These are phyloP conservation scores for Aspergillus amoenus DNA, from an alignment of 2,329 filamentous ascomycete genomes.

Conservation along the genomic window DNA sequence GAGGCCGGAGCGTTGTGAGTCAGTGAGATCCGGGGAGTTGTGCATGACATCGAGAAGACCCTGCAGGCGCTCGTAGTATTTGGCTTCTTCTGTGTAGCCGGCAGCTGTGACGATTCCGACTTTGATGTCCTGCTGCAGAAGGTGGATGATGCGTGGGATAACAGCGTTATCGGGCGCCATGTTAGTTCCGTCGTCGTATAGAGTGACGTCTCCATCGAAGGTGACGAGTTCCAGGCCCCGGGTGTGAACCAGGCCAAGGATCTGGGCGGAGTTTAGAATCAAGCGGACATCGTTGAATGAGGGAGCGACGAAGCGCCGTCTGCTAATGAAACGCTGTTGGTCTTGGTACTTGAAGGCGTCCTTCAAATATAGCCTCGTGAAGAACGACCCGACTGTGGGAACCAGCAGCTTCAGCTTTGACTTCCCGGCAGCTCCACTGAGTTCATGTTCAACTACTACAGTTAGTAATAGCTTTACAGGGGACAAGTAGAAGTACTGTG, in stretches of 20 bases:
- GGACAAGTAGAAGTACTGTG: conserved; percentile 61
- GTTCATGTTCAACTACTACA: conserved; percentile 67
- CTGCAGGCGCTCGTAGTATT: conserved; percentile 83
- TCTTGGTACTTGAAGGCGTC: conserved; percentile 93
- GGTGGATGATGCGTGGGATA: conserved; percentile 65
- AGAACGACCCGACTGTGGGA: conserved; percentile 88
- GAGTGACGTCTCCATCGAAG: conserved; percentile 95
- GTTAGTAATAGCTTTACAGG: background rate
- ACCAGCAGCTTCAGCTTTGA: conserved; percentile 93
- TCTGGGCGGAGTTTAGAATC: conserved; percentile 90
- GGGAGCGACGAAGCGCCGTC: conserved; percentile 86
- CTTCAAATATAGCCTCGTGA: conserved; percentile 81
- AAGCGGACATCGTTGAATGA: conserved; percentile 96
- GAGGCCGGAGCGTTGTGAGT: conserved; percentile 70
- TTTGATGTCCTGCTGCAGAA: conserved; percentile 74
- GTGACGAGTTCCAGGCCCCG: conserved; percentile 81
- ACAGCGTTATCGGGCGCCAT: conserved; percentile 74
- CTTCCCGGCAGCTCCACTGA: conserved; percentile 61
- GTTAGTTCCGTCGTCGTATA: conserved; percentile 87
- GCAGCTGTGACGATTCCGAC: conserved; percentile 97
- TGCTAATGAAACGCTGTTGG: conserved; percentile 79
- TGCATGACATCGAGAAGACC: conserved; percentile 80
- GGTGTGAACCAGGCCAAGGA: conserved; percentile 79
- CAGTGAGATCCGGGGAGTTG: conserved; percentile 60
- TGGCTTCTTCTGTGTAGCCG: conserved; percentile 83